Conservation (phyloP, 2,329 filamentous ascomycete genomes). For the Colletotrichum plurivorum region DNA sequence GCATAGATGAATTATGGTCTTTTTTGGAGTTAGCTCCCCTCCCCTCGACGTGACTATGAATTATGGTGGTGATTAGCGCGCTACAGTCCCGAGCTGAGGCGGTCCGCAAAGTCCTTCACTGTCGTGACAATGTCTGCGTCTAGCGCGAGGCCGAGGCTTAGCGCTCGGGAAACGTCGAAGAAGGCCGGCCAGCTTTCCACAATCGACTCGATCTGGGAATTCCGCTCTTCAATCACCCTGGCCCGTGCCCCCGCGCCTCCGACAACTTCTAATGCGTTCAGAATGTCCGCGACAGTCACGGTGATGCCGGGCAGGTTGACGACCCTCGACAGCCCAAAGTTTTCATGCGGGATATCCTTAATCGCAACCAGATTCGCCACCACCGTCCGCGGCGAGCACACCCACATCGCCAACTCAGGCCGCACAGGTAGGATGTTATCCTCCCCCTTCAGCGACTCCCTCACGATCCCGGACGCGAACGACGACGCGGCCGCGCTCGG, state of each 20-base stretch:
- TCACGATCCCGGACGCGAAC: constrained; percentile 73
- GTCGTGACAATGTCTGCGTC: constrained; percentile 58
- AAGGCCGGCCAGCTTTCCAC: constrained; percentile 68
- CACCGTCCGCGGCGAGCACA: constrained; percentile 62
- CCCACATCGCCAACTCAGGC: constrained; percentile 59
- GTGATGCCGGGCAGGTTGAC: constrained; percentile 67
- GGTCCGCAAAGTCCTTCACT: constrained; percentile 42
- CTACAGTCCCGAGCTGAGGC: constrained; percentile 12
- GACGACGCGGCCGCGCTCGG: constrained; percentile 73
- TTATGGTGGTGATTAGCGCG: background rate
- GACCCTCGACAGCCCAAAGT: constrained; percentile 57
- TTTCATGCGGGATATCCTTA: constrained; percentile 55
- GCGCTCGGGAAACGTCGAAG: constrained; percentile 66
- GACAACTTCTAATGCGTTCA: constrained; percentile 64
- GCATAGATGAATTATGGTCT: constrained; percentile 35
- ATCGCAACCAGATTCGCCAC: constrained; percentile 61
- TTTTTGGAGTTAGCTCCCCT: background rate
- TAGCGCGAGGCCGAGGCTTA: constrained; percentile 63
- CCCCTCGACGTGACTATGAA: background rate
- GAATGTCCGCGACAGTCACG: constrained; percentile 66
- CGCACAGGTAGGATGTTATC: constrained; percentile 60
- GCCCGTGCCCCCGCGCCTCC: constrained; percentile 60
- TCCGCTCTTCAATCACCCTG: constrained; percentile 62
- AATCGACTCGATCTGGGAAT: constrained; percentile 62
- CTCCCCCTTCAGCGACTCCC: constrained; percentile 68